Percentiles rank a stretch among this genome's conserved stretches.
Evolutionary conservation across 1,139 yeast genomes (phyloP).

Genomic region (Cylindricascospora bacillispora): DNA sequence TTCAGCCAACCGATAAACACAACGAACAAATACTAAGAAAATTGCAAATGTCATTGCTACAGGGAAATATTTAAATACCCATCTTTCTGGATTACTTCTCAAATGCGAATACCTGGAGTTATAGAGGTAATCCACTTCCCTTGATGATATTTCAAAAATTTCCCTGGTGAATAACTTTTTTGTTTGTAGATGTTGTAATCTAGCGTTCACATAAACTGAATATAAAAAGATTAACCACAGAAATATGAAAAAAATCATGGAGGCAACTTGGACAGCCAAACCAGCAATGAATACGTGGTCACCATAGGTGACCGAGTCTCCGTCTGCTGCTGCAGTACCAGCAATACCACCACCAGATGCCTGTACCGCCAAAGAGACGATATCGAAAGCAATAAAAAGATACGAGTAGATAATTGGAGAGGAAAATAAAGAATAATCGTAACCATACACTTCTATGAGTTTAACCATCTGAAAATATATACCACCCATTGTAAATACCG

Average conservation of each 20-base stretch:
- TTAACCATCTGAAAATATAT: constrained; percentile 69
- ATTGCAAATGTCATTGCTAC: constrained; percentile 41
- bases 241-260: constrained; percentile 51
- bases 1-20: constrained; percentile 72
- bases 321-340: constrained; percentile 31
- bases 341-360: constrained; percentile 78
- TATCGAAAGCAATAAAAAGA: constrained; percentile 54
- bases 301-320: constrained; percentile 36
- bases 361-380: constrained; percentile 58
- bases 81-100: constrained; percentile 21
- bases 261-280: constrained; percentile 60
- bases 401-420: constrained; percentile 65
- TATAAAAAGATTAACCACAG: constrained; percentile 45
- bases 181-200: constrained; percentile 14
- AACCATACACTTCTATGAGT: constrained; percentile 56
- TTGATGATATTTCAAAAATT: constrained; percentile 21
- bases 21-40: constrained; percentile 52
- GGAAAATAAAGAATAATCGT: constrained; percentile 43
- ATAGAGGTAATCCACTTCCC: constrained; percentile 19
- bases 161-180: constrained; percentile 14
- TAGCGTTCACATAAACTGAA: constrained; percentile 32
- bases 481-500: constrained; percentile 86
- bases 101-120: constrained; percentile 14
- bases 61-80: constrained; percentile 36
- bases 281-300: constrained; percentile 76